Evolutionary conservation across 106 monocot species (phyloP).

Genomic region (Phalaenopsis equestris): DNA sequence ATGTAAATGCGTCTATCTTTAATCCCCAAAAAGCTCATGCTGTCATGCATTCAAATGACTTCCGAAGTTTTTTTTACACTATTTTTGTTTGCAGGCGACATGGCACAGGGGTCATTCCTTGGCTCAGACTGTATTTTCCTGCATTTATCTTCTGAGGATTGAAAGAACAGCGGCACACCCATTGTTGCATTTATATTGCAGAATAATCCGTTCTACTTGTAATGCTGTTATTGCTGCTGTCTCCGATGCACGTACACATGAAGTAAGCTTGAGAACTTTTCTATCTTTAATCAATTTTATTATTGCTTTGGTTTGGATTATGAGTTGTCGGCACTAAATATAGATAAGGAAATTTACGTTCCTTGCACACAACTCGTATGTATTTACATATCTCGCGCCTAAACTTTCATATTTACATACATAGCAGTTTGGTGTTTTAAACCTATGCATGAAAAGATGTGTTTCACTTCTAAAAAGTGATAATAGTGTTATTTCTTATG

Average conservation of each 20-base stretch:
- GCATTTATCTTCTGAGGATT: slow-evolving; percentile 82
- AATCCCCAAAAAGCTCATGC: background rate
- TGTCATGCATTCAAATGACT: background rate
- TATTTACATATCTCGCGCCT: too few relatives aligned
- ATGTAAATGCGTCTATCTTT: background rate
- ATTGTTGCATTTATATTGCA: slow-evolving; percentile 83
- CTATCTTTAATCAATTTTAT: background rate
- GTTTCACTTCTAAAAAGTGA: too few relatives aligned
- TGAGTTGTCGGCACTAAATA: background rate
- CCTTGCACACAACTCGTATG: too few relatives aligned
- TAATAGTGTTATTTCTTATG: too few relatives aligned
- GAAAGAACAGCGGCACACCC: slow-evolving; percentile 93
- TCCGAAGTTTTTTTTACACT: slow-evolving; percentile 9
- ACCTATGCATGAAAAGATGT: too few relatives aligned
- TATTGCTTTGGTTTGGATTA: background rate
- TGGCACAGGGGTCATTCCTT: slow-evolving; percentile 95
- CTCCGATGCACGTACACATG: slow-evolving; percentile 87
- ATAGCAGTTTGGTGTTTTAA: too few relatives aligned
- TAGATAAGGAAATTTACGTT: too few relatives aligned
- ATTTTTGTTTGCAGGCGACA: slow-evolving; percentile 60
- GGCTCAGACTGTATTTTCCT: slow-evolving; percentile 93
- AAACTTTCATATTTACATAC: too few relatives aligned
- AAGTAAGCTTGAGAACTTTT: slow-evolving; percentile 37
- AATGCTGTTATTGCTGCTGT: slow-evolving; percentile 65
- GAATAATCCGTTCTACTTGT: slow-evolving; percentile 75